Base-by-base conservation (phyloP, 2,329 filamentous ascomycete species). In the Cordyceps cicadae region DNA sequence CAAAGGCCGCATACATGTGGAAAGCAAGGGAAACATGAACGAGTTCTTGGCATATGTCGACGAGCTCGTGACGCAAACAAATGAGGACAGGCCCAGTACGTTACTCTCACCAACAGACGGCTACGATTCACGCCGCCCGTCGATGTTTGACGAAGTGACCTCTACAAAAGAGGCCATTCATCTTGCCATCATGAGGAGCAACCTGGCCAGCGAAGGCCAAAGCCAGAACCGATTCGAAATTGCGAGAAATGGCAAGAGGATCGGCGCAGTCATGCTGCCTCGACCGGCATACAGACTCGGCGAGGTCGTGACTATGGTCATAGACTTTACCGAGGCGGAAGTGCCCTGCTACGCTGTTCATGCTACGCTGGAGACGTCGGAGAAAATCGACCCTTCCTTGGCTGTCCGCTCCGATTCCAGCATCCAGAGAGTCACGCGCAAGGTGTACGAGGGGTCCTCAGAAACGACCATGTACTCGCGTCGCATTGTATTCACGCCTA, bases 181-280 rank as follows among this genome's bases (percentile, higher is more conserved):
- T 70, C 81, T 96, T 63, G 89, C 94, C 14, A 96, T 97, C 62
- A 80, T 97, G 58, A 87, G 90, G 65, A 92, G 90, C 70, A 91
- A 91, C 66, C 76, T 87, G 66, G 81, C 85, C 0, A 79, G 79
- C 2, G 81, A 84, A 50, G 82, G 84, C n/a, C 86, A 91, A 67
- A 92, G 89, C 69, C 84, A 88, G n/a, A 97, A 96, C 68, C 87
- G 92, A 45, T 99, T 97, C 71, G 92, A 96, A 70, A 97, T 99
- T 70, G 88, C 93, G 14, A 88, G 93, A 15, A 92, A 92, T 68
- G 92, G 92, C n/a, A 87, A 87, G 60, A 87, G 87, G n/a, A 92
- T 99, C 14, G 93, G 90, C 3, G 90, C 95, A 6, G 85, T 99
- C 60, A 92, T 92, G 75, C 82, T 99, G 37, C 89, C 92, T 5